A percentile compares a stretch with the other conserved stretches of the same genome.
Evolutionary conservation across 192 early-diverging fungal genomes (phyloP).

Genomic region (Coemansia umbellata): DNA sequence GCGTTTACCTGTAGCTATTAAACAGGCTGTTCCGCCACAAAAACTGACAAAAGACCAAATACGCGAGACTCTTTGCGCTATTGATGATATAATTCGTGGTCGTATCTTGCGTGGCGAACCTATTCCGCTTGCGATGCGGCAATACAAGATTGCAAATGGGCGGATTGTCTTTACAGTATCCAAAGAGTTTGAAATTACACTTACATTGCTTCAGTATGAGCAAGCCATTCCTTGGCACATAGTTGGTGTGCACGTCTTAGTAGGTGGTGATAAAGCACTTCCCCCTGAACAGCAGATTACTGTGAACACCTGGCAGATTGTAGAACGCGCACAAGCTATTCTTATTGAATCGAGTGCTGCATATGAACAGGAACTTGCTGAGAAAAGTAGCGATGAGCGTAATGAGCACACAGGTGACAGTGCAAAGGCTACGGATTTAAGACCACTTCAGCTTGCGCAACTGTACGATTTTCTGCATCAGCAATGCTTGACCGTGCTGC

Average conservation of each 20-base stretch:
- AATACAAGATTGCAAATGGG: conserved; percentile 61
- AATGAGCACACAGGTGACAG: not conserved
- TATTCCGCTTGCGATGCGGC: conserved; percentile 63
- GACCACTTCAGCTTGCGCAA: conserved; percentile 60
- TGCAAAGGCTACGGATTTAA: not conserved
- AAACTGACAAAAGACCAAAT: conserved; percentile 58
- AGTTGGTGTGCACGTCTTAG: conserved; percentile 65
- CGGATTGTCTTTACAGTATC: conserved; percentile 66
- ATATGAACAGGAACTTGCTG: not conserved
- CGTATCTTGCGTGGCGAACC: conserved; percentile 71
- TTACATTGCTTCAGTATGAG: conserved; percentile 66
- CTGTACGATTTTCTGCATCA: conserved; percentile 74
- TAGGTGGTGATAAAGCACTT: conserved; percentile 36
- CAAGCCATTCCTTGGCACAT: conserved; percentile 64
- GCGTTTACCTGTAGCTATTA: conserved; percentile 70
- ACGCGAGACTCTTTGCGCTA: conserved; percentile 54
- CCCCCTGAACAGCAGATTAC: conserved; percentile 21
- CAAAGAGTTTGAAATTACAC: conserved; percentile 55
- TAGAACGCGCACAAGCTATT: conserved; percentile 25
- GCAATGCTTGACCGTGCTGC: conserved; percentile 60
- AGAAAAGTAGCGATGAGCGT: not conserved
- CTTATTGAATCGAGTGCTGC: conserved; percentile 22
- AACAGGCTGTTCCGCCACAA: conserved; percentile 60
- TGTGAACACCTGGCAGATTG: conserved; percentile 31
- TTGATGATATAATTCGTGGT: conserved; percentile 69